Evolutionary conservation across 306 rosid species (phyloP).

Genomic region (Dalbergia cultrata): DNA sequence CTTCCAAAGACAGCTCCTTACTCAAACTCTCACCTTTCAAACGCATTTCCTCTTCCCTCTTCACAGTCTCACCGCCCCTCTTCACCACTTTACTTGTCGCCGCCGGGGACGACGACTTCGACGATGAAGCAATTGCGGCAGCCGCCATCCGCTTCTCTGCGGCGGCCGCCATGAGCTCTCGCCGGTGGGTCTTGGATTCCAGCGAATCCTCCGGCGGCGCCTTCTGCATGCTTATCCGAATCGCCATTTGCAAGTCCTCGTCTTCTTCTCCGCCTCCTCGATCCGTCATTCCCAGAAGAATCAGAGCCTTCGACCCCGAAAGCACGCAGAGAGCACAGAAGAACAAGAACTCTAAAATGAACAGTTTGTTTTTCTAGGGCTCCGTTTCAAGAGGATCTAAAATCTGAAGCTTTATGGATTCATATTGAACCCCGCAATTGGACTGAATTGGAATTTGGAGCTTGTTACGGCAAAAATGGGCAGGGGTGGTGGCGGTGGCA

Average conservation of each 20-base stretch:
- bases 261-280: conserved; percentile 67
- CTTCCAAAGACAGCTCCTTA: conserved; percentile 62
- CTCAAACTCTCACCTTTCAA: conserved; percentile 61
- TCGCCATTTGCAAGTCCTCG: conserved; percentile 85
- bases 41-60: conserved; percentile 53
- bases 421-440: conserved; percentile 1
- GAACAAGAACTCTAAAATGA: conserved; percentile 40
- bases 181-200: conserved; percentile 69
- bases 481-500: conserved; percentile 4
- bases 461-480: neutral
- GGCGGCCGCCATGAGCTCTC: conserved; percentile 96
- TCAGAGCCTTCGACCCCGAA: conserved; percentile 15
- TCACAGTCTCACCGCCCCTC: conserved; percentile 49
- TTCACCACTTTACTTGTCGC: conserved; percentile 13
- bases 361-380: conserved; percentile 44
- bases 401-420: conserved; percentile 6
- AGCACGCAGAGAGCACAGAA: neutral
- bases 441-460: conserved; percentile 24
- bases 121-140: conserved; percentile 40
- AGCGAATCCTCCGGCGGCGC: conserved; percentile 73
- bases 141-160: conserved; percentile 88
- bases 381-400: conserved; percentile 46
- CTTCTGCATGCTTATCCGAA: conserved; percentile 92
- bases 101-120: conserved; percentile 14
- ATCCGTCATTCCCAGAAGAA: conserved; percentile 74